Conservation (phyloP, 192 early-diverging fungal species). For the Kappamyces sp. region DNA sequence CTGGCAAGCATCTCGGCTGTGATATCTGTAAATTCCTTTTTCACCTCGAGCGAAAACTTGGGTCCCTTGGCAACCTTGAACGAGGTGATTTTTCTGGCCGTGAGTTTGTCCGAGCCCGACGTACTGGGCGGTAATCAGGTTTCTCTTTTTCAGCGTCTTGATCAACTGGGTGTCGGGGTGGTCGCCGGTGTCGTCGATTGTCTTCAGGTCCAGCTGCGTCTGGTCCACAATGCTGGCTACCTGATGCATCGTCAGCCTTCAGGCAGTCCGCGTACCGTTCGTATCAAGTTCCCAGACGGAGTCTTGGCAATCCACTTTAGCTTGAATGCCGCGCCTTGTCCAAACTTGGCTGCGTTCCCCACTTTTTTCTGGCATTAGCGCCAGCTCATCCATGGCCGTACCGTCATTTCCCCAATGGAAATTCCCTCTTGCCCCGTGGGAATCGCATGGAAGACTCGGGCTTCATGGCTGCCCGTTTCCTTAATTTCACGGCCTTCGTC, state of each 20-base stretch:
- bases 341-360: slow-evolving; percentile 78
- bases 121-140: slow-evolving; percentile 38
- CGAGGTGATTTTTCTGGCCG: slow-evolving; percentile 44
- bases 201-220: slow-evolving; percentile 66
- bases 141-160: slow-evolving; percentile 54
- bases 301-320: slow-evolving; percentile 97
- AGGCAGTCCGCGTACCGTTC: slow-evolving; percentile 25
- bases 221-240: slow-evolving; percentile 80
- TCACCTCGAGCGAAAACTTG: slow-evolving; percentile 78
- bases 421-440: slow-evolving; percentile 76
- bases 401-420: slow-evolving; percentile 76
- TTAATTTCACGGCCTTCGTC: slow-evolving; percentile 84
- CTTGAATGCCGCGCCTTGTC: slow-evolving; percentile 91
- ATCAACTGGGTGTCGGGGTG: slow-evolving; percentile 59
- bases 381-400: slow-evolving; percentile 20
- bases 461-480: slow-evolving; percentile 86
- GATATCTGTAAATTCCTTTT: slow-evolving; percentile 90
- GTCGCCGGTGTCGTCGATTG: slow-evolving; percentile 57
- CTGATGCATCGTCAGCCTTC: not conserved
- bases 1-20: slow-evolving; percentile 84
- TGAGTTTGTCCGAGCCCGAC: slow-evolving; percentile 3
- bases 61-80: slow-evolving; percentile 82
- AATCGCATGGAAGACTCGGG: slow-evolving; percentile 80
- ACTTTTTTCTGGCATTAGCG: slow-evolving; percentile 32
- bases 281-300: slow-evolving; percentile 58